These are phyloP conservation scores for Fraxinus pennsylvanica DNA, from an alignment of 257 asterid species.

Conservation along the genomic window DNA sequence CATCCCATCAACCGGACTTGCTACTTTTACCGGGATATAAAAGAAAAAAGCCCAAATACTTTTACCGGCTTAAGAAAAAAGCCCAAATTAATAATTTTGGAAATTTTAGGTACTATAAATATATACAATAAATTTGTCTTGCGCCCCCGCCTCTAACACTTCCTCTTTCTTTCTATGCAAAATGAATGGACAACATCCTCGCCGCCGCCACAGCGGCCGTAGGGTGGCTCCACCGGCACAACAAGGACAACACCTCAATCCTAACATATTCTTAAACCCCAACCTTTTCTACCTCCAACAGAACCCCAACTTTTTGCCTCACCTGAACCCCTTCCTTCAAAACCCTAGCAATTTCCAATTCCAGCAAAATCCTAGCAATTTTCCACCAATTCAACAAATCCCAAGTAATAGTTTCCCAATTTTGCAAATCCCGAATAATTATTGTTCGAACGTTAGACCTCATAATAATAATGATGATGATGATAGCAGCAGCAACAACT, in stretches of 20 bases:
- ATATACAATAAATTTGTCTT: neutral
- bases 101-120: neutral
- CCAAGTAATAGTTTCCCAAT: constrained; percentile 29
- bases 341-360: constrained; percentile 39
- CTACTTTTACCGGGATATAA: too few relatives aligned
- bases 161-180: neutral
- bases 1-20: too few relatives aligned
- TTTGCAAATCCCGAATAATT: constrained; percentile 20
- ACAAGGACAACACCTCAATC: constrained; percentile 34
- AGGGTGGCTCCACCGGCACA: constrained; percentile 30
- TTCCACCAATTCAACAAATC: constrained; percentile 33
- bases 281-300: constrained; percentile 30
- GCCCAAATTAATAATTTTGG: neutral
- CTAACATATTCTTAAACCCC: constrained; percentile 38
- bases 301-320: constrained; percentile 33
- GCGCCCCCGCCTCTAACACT: neutral
- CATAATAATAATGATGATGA: constrained; percentile 12
- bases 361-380: constrained; percentile 44
- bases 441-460: constrained; percentile 27
- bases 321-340: constrained; percentile 37
- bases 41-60: too few relatives aligned
- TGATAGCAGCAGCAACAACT: constrained; percentile 6
- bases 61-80: neutral
- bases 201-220: constrained; percentile 42
- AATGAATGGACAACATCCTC: constrained; percentile 17